Evolutionary conservation across 805 yeast species (phyloP).

Genomic region (Millerozyma miso): DNA sequence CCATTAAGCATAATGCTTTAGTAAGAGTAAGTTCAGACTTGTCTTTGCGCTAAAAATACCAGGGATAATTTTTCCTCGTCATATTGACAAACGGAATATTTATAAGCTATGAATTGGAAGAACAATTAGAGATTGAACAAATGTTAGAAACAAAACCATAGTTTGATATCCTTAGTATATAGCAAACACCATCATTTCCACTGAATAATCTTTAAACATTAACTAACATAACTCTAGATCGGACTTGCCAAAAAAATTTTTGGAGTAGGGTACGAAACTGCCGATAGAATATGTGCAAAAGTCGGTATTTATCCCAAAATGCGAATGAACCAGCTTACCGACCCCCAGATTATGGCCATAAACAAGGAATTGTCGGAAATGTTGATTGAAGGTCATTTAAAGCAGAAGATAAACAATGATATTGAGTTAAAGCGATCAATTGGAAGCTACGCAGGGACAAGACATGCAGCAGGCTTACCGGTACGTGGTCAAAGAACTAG

Average conservation of each 20-base stretch:
- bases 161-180: too few species aligned
- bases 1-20: slow-evolving; percentile 39
- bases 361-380: slow-evolving; percentile 83
- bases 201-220: not conserved
- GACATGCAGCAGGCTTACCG: slow-evolving; percentile 75
- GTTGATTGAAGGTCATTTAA: slow-evolving; percentile 76
- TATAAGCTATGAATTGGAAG: too few species aligned
- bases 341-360: slow-evolving; percentile 78
- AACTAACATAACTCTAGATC: slow-evolving; percentile 15
- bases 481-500: slow-evolving; percentile 84
- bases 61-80: too few species aligned
- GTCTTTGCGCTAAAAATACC: too few species aligned
- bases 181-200: too few species aligned
- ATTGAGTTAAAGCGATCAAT: slow-evolving; percentile 74
- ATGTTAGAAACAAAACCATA: too few species aligned
- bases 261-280: slow-evolving; percentile 77
- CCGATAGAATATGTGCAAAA: slow-evolving; percentile 75
- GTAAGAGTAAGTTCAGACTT: slow-evolving; percentile 33
- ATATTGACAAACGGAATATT: too few species aligned
- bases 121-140: too few species aligned
- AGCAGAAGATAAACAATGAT: slow-evolving; percentile 71
- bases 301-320: slow-evolving; percentile 88
- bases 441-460: slow-evolving; percentile 82
- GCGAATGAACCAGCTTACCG: slow-evolving; percentile 90
- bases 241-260: slow-evolving; percentile 80